Evolutionary conservation across 805 yeast genomes (phyloP).

Genomic region (Sugiyamaella valdiviana): DNA sequence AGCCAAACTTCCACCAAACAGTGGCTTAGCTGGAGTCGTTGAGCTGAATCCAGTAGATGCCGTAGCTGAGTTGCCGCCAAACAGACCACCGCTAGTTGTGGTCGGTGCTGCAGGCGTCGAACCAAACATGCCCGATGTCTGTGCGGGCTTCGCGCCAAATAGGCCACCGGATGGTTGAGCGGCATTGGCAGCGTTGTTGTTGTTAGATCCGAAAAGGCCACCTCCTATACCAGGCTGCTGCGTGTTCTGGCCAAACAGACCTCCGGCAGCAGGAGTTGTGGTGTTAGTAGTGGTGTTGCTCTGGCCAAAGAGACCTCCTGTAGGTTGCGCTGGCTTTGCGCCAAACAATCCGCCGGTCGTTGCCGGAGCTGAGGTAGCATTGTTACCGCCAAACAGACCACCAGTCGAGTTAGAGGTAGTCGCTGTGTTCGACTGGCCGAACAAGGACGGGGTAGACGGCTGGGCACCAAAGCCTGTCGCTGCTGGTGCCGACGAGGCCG

Average conservation of each 20-base stretch:
- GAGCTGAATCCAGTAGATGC: not conserved
- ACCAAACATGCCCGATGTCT: slow-evolving; percentile 15
- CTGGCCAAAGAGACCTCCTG: slow-evolving; percentile 17
- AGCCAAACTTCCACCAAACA: slow-evolving; percentile 5
- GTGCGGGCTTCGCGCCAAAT: slow-evolving; percentile 8
- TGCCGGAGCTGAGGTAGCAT: not conserved
- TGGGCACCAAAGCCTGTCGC: not conserved
- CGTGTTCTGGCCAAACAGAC: slow-evolving; percentile 26
- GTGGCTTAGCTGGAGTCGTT: slow-evolving; percentile 15
- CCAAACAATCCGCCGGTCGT: slow-evolving; percentile 20
- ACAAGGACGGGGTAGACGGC: slow-evolving; percentile 2
- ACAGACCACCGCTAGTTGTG: slow-evolving; percentile 28
- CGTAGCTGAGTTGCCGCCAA: slow-evolving; percentile 26
- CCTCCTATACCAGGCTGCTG: slow-evolving; percentile 21
- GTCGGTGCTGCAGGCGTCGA: slow-evolving; percentile 1
- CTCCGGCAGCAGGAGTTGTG: slow-evolving; percentile 18
- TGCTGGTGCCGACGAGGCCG: not conserved
- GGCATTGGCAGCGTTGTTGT: slow-evolving; percentile 22
- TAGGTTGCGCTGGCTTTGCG: slow-evolving; percentile 9
- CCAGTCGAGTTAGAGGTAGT: slow-evolving; percentile 14
- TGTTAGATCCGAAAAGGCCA: slow-evolving; percentile 23
- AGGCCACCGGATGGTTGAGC: slow-evolving; percentile 27
- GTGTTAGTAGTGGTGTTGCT: slow-evolving; percentile 15
- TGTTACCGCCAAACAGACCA: slow-evolving; percentile 9
- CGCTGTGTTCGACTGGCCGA: slow-evolving; percentile 10